Evolutionary conservation across 768 basidiomycete genomes (phyloP), one percentile per base, ranked within the genome.

Genomic region (Dacryopinax primogenitus): DNA sequence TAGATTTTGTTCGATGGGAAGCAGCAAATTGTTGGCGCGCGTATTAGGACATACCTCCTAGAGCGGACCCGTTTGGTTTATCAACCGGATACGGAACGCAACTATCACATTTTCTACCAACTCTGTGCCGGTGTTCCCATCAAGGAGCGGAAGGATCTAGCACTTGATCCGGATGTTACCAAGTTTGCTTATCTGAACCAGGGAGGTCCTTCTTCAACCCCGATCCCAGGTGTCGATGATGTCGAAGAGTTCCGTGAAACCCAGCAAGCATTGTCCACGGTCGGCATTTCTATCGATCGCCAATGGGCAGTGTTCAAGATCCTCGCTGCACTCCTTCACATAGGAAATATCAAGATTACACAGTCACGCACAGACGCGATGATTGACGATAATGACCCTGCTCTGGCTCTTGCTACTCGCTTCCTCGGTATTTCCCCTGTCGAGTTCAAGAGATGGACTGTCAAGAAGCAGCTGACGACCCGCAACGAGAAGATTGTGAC

Each of bases 61-160:
- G 96, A 99, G 73, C 91, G 96, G 41, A 97, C 96, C 39, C 86
- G 96, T 67, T 88, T 99, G 67, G 94, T 97, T 66, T 97, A 95
- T 76, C 96, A 99, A 75, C 95, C 96, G 18, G 80, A 89, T 66
- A 93, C 90, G 45, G 96, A 99, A 75, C 86, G 96, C 66, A 99
- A 99, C 77, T 99, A 98, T 77, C 96, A 99, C 76, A 97, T 99
- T 71, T 99, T 99, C 81, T 98, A 99, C 77, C 96, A 99, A 74
- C 80, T 99, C n/a, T 92, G 95, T 70, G 90, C 94, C 0, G 96
- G 96, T 61, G 92, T 92, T 11, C 94, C 96, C 1, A 78, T 89
- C 26, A 95, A 95, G 75, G 96, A 99, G 72, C 85, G 92, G 41
- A 95, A 95, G 76, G 92, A 94, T 71, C 84, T 97, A 47, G 94